A percentile compares a stretch with the other conserved stretches of the same genome.
Evolutionary conservation across 2,329 filamentous ascomycete genomes (phyloP).

Genomic region (Fusarium ambrosium): DNA sequence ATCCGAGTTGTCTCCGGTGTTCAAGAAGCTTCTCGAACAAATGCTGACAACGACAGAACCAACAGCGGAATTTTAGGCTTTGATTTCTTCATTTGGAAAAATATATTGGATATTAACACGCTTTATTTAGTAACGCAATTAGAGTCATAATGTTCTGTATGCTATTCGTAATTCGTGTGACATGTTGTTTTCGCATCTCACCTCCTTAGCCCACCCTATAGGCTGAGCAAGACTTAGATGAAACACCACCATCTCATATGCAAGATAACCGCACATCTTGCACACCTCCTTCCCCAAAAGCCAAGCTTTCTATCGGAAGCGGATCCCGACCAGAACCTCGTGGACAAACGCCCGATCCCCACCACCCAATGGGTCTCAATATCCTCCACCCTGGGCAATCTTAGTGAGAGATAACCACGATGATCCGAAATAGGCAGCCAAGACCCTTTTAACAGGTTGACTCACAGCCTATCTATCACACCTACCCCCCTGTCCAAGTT

Average conservation of each 20-base stretch:
- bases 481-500: not conserved
- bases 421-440: constrained; percentile 3
- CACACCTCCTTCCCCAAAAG: not conserved
- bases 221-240: not conserved
- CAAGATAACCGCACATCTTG: not conserved
- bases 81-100: not conserved
- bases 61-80: not conserved
- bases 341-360: not conserved
- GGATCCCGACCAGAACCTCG: not conserved
- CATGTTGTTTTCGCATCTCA: not conserved
- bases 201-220: not conserved
- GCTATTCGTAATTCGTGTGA: not conserved
- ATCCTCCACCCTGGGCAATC: not conserved
- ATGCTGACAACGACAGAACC: not conserved
- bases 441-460: not conserved
- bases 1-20: not conserved
- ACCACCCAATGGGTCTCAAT: not conserved
- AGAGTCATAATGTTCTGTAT: not conserved
- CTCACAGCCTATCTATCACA: not conserved
- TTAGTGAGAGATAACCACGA: not conserved
- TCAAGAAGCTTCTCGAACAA: not conserved
- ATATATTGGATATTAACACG: not conserved
- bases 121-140: not conserved
- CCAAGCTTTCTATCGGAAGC: not conserved
- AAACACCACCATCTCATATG: not conserved